A percentile compares a stretch with the other conserved stretches of the same genome.
These are phyloP conservation scores for Cetraspora pellucida DNA, from an alignment of 192 early-diverging fungal genomes.

Conservation along the genomic window DNA sequence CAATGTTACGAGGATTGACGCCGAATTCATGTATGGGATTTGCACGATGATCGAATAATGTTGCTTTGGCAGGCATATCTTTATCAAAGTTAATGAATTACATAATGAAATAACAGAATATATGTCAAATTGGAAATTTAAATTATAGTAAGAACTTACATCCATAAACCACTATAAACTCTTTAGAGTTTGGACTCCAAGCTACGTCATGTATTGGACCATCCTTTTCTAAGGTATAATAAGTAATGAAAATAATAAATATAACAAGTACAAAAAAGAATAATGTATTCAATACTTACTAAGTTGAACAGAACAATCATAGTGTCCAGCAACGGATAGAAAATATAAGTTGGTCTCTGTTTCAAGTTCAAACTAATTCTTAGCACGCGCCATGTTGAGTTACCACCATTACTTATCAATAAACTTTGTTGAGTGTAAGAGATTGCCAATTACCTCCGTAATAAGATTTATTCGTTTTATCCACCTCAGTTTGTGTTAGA, in stretches of 20 bases:
- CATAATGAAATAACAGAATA: neutral
- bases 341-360: conserved; percentile 89
- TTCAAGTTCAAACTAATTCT: too few relatives aligned
- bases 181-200: conserved; percentile 95
- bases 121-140: neutral
- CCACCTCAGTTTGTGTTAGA: conserved; percentile 93
- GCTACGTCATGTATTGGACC: conserved; percentile 96
- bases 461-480: conserved; percentile 93
- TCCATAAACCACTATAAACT: conserved; percentile 96
- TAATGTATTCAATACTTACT: conserved; percentile 33
- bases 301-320: conserved; percentile 86
- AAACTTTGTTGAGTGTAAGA: too few relatives aligned
- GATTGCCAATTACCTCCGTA: conserved; percentile 65
- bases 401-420: too few relatives aligned
- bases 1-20: conserved; percentile 83
- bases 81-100: neutral
- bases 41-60: conserved; percentile 90
- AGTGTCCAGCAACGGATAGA: conserved; percentile 86
- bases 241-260: neutral
- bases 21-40: conserved; percentile 84
- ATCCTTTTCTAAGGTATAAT: conserved; percentile 63
- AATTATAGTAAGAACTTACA: conserved; percentile 41
- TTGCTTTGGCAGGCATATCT: conserved; percentile 89
- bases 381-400: too few relatives aligned
- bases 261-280: neutral